phyloP scores from a whole-genome alignment of 257 asterid genomes.

The Ophiorrhiza pumila region DNA sequence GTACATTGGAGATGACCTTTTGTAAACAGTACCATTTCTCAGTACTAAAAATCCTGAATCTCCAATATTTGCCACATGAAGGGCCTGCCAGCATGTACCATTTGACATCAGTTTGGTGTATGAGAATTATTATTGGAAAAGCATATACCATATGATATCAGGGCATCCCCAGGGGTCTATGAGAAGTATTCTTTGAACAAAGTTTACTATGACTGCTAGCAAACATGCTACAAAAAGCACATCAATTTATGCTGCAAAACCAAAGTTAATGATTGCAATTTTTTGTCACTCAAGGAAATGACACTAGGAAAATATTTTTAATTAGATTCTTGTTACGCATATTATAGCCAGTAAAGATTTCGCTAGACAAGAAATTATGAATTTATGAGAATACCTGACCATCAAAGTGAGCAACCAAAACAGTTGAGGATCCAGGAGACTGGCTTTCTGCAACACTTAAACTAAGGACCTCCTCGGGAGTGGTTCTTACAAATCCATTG shows the following conservation, averaged over 20 bases:
- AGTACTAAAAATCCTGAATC: conserved; percentile 74
- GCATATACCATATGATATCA: not conserved
- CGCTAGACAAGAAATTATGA: not conserved
- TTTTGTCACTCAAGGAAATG: not conserved
- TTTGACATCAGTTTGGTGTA: not conserved
- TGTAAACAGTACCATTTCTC: conserved; percentile 53
- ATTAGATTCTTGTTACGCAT: not conserved
- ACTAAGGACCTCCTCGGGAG: conserved; percentile 54
- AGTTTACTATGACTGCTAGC: not conserved
- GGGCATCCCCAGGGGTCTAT: not conserved
- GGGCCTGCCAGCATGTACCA: conserved; percentile 41
- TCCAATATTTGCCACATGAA: conserved; percentile 76
- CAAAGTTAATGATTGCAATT: not conserved
- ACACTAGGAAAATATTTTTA: not conserved
- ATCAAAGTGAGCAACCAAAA: conserved; percentile 61
- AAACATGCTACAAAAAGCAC: not conserved
- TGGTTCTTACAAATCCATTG: conserved; percentile 24
- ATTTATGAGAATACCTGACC: conserved; percentile 53
- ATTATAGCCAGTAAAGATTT: not conserved
- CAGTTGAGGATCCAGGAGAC: conserved; percentile 68
- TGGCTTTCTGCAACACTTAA: conserved; percentile 46
- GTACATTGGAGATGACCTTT: conserved; percentile 64
- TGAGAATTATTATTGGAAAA: not conserved
- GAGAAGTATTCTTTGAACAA: not conserved
- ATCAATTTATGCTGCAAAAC: not conserved